Evolutionary conservation across 2,329 filamentous ascomycete genomes (phyloP).

Genomic region (Fusarium burgessii): DNA sequence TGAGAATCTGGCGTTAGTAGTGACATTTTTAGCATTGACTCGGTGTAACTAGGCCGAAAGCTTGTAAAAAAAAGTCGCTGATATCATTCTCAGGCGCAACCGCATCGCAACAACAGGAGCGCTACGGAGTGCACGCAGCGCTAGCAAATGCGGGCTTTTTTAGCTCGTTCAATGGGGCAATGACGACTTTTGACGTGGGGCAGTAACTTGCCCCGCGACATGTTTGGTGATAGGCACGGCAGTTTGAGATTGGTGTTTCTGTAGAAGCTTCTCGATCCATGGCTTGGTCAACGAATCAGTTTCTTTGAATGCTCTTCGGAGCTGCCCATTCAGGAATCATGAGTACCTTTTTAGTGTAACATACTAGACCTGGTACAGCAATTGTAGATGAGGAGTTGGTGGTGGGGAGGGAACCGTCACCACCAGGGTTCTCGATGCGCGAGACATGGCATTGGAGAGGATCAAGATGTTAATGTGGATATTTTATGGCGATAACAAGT

Average conservation of each 20-base stretch:
- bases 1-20: background rate
- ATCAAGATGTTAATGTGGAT: conserved; percentile 6
- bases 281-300: conserved; percentile 8
- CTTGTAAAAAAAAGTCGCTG: conserved; percentile 12
- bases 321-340: conserved; percentile 23
- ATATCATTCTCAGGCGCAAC: conserved; percentile 34
- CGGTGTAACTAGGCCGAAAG: background rate
- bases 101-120: conserved; percentile 7
- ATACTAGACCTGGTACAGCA: background rate
- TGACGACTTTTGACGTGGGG: conserved; percentile 25
- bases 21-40: conserved; percentile 2
- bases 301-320: conserved; percentile 15
- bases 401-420: conserved; percentile 21
- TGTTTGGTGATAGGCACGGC: conserved; percentile 16
- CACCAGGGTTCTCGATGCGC: conserved; percentile 36
- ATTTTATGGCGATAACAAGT: background rate
- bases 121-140: conserved; percentile 1
- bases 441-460: conserved; percentile 4
- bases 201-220: conserved; percentile 17
- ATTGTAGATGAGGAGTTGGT: conserved; percentile 10
- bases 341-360: conserved; percentile 2
- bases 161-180: conserved; percentile 38
- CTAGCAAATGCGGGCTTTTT: conserved; percentile 23
- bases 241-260: conserved; percentile 9
- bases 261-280: conserved; percentile 36